Percentiles rank a stretch among this genome's conserved stretches.
These are phyloP conservation scores for Beauveria varroae DNA, from an alignment of 2,329 filamentous ascomycete species.

Conservation along the genomic window DNA sequence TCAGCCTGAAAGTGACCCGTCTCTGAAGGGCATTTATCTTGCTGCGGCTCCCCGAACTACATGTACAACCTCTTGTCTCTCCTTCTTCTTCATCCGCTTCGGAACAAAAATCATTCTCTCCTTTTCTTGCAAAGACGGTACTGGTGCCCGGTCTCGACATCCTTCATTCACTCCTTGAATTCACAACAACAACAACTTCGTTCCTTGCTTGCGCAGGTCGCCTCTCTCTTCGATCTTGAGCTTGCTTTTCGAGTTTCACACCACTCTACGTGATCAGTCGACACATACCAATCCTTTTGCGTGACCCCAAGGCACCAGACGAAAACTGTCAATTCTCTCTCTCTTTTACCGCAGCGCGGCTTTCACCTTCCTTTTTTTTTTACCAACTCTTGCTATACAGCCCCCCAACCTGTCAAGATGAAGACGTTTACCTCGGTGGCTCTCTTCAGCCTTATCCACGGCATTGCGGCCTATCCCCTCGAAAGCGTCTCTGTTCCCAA, in stretches of 20 bases:
- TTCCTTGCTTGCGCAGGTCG: constrained; percentile 10
- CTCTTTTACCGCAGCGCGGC: constrained; percentile 1
- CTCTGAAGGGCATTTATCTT: neutral
- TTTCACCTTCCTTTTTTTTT: neutral
- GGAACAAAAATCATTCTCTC: constrained; percentile 1
- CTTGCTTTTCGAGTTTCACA: constrained; percentile 2
- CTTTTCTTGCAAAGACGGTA: constrained; percentile 5
- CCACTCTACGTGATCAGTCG: neutral
- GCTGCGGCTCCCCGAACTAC: neutral
- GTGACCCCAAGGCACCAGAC: constrained; percentile 3
- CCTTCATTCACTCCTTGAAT: constrained; percentile 5
- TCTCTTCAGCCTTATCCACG: constrained; percentile 9
- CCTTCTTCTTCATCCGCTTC: constrained; percentile 1
- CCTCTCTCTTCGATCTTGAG: constrained; percentile 1
- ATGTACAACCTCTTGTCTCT: neutral
- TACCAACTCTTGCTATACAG: neutral
- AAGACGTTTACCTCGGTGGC: constrained; percentile 4
- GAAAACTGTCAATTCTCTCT: neutral
- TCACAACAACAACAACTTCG: neutral
- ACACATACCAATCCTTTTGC: neutral
- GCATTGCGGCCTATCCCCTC: neutral
- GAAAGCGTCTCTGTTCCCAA: neutral
- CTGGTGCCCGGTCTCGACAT: constrained; percentile 4
- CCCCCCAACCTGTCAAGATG: neutral
- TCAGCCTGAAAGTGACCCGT: neutral